These are phyloP conservation scores for Phytophthora ramorum DNA, from an alignment of 352 stramenopile species.

Conservation along the genomic window DNA sequence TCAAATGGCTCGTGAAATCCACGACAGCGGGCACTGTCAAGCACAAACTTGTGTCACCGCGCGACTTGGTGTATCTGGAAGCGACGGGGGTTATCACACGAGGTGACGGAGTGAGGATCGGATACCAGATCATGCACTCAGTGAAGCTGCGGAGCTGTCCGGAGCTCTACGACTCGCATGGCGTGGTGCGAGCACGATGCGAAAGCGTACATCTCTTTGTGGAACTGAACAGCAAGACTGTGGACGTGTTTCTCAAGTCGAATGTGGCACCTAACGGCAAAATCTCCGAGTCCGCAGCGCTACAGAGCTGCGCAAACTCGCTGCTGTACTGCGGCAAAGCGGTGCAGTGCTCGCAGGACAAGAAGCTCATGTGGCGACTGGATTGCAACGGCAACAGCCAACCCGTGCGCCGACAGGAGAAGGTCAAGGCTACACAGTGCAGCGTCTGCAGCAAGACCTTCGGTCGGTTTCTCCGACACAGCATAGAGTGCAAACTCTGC, in stretches of 20 bases:
- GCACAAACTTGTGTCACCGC: slow-evolving; percentile 44
- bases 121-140: slow-evolving; percentile 75
- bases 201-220: slow-evolving; percentile 58
- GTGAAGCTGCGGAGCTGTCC: slow-evolving; percentile 49
- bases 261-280: slow-evolving; percentile 41
- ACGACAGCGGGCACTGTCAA: slow-evolving; percentile 43
- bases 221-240: slow-evolving; percentile 31
- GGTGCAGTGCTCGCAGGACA: slow-evolving; percentile 54
- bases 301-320: slow-evolving; percentile 41
- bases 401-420: slow-evolving; percentile 27
- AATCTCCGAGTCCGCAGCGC: slow-evolving; percentile 33
- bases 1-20: slow-evolving; percentile 77
- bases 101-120: slow-evolving; percentile 57
- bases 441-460: slow-evolving; percentile 55
- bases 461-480: slow-evolving; percentile 38
- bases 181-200: slow-evolving; percentile 42
- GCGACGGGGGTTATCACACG: slow-evolving; percentile 61
- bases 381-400: slow-evolving; percentile 27
- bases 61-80: slow-evolving; percentile 78
- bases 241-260: slow-evolving; percentile 52
- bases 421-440: slow-evolving; percentile 36
- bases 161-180: slow-evolving; percentile 43
- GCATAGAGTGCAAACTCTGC: slow-evolving; percentile 54
- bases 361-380: slow-evolving; percentile 60
- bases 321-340: slow-evolving; percentile 57